Evolutionary conservation across 139 green algal genomes (phyloP).

Genomic region (Limnomonas spitsbergensis): DNA sequence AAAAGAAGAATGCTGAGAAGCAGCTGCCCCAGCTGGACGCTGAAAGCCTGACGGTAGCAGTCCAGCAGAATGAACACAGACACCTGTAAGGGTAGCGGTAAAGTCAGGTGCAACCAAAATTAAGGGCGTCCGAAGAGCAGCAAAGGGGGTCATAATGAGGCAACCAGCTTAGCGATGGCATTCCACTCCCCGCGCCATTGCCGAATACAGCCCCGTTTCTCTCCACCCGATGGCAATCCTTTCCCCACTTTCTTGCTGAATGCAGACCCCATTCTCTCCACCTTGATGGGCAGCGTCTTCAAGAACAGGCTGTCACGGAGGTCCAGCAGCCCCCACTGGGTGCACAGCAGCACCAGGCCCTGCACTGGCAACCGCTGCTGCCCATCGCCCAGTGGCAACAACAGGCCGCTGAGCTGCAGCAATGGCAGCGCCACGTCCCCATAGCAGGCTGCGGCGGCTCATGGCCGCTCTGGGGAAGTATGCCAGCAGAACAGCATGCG

Average conservation of each 20-base stretch:
- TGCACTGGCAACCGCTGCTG: background rate
- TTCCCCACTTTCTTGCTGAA: too few species aligned
- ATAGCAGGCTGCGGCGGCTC: background rate
- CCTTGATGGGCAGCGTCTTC: background rate
- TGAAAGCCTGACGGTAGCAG: background rate
- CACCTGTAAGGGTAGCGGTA: background rate
- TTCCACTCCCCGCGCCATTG: too few species aligned
- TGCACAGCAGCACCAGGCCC: background rate
- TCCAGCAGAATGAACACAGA: background rate
- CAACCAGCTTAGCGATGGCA: too few species aligned
- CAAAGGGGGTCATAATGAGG: too few species aligned
- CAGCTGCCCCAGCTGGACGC: background rate
- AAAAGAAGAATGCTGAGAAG: background rate
- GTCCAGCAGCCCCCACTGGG: background rate
- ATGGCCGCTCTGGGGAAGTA: background rate
- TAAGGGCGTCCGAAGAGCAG: too few species aligned
- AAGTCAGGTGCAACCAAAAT: too few species aligned
- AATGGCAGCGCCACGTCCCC: background rate
- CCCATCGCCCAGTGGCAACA: background rate
- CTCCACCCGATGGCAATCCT: too few species aligned
- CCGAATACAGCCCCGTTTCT: too few species aligned
- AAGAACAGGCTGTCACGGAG: background rate
- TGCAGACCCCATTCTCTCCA: too few species aligned
- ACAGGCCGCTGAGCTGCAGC: background rate
- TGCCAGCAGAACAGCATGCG: background rate